Evolutionary conservation across 257 asterid genomes (phyloP), one percentile per base, ranked within the genome.

Genomic region (Nicotiana obtusifolia): DNA sequence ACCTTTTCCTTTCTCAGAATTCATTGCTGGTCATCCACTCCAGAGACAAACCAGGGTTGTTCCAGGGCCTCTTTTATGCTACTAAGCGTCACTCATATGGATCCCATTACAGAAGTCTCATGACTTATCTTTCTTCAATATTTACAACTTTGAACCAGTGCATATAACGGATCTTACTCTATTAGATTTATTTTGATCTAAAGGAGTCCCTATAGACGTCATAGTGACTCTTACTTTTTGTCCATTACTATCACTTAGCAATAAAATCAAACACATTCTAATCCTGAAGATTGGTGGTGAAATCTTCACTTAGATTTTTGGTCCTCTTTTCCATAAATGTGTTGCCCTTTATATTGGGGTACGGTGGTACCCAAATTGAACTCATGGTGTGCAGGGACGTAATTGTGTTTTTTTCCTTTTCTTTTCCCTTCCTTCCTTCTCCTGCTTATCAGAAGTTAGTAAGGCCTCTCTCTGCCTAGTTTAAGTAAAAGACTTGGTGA

Each of bases 361-460:
- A 65, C 16, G 75, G 75, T 16, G 15, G 22, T 1, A 31, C 76
- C 76, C 76, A 30, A 66, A 66, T 31, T 31, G 76, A 66, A 31
- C 49, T 66, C 75, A 16, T 66, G 49, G 76, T 66, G 49, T 66
- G 75, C 75, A 66, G 33, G 75, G 75, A 66, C 16, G 75, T 66
- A 14, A 8, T 3, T 65, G 11, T 17, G 76, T 10, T 17, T 41
- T 66, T 66, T 66, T 31, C 75, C 24, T 26, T 28, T 15, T 6
- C 22, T 30, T 66, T 66, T 66, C 49, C 15, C 8, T 8, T 66
- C 47, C 75, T 17, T 31, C 15, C 75, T 31, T 66, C 5, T 66
- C 75, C 75, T 66, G 75, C 49, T 66, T 66, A 31, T 31, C 75
- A 31, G 49, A 66, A 66, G 49, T 31, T 66, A 31, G 75, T 66